phyloP scores from a whole-genome alignment of 176 grass and related monocot genomes.

The Microstegium vimineum region DNA sequence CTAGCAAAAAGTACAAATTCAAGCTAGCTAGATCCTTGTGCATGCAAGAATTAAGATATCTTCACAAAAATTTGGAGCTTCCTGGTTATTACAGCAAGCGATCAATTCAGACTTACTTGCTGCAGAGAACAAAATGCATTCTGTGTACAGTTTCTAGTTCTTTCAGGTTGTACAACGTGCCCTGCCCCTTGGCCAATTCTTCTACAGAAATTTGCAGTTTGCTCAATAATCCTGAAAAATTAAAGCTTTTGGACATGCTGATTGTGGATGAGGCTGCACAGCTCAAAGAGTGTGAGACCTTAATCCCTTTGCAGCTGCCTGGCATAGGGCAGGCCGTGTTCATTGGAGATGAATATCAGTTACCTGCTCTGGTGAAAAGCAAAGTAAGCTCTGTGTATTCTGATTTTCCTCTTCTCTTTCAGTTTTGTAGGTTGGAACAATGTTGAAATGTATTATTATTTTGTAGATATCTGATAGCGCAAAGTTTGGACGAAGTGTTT shows the following conservation, averaged over 20 bases:
- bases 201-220: background rate
- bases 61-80: background rate
- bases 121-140: conserved; percentile 21
- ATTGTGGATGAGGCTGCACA: conserved; percentile 71
- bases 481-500: conserved; percentile 46
- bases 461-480: conserved; percentile 51
- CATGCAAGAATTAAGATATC: background rate
- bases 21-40: conserved; percentile 24
- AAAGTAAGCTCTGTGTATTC: conserved; percentile 27
- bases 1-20: conserved; percentile 23
- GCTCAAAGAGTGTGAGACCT: conserved; percentile 63
- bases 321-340: conserved; percentile 44
- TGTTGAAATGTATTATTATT: background rate
- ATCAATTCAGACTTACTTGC: background rate
- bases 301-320: conserved; percentile 48
- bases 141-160: conserved; percentile 44
- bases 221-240: background rate
- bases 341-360: conserved; percentile 60
- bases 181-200: background rate
- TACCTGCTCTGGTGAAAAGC: conserved; percentile 60
- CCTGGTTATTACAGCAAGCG: conserved; percentile 11
- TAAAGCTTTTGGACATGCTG: conserved; percentile 22
- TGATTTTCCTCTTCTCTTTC: background rate
- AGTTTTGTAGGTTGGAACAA: background rate
- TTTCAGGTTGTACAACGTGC: conserved; percentile 3